phyloP scores from a whole-genome alignment of 2,329 filamentous ascomycete species.

The Fusarium camptoceras region DNA sequence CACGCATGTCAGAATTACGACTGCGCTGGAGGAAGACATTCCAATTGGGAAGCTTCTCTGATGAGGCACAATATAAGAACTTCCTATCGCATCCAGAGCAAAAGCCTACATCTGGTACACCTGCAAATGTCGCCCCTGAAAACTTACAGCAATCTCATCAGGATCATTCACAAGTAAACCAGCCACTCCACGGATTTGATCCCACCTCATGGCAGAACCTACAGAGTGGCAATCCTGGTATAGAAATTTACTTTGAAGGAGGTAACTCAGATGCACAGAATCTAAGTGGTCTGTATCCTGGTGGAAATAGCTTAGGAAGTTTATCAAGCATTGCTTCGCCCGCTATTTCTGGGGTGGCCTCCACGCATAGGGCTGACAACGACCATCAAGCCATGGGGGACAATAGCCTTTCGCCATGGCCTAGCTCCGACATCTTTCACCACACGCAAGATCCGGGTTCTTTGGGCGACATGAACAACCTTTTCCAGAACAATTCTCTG shows the following conservation, averaged over 20 bases:
- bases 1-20: constrained; percentile 34
- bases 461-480: constrained; percentile 6
- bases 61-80: constrained; percentile 12
- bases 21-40: constrained; percentile 36
- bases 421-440: constrained; percentile 15
- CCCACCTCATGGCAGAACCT: constrained; percentile 19
- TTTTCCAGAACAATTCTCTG: constrained; percentile 9
- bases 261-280: constrained; percentile 7
- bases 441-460: neutral
- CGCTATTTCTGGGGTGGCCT: constrained; percentile 23
- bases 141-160: neutral
- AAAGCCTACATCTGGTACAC: neutral
- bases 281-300: constrained; percentile 6
- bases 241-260: constrained; percentile 26
- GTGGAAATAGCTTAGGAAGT: constrained; percentile 21
- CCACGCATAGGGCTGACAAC: constrained; percentile 4
- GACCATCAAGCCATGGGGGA: neutral
- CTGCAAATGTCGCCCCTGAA: neutral
- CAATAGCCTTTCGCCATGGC: constrained; percentile 22
- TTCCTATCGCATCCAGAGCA: constrained; percentile 10
- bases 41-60: constrained; percentile 14
- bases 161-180: neutral
- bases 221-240: constrained; percentile 13
- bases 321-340: constrained; percentile 33
- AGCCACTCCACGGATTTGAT: neutral